Evolutionary conservation across 371 early-diverging fungal genomes (phyloP).

Genomic region (Apophysomyces variabilis): DNA sequence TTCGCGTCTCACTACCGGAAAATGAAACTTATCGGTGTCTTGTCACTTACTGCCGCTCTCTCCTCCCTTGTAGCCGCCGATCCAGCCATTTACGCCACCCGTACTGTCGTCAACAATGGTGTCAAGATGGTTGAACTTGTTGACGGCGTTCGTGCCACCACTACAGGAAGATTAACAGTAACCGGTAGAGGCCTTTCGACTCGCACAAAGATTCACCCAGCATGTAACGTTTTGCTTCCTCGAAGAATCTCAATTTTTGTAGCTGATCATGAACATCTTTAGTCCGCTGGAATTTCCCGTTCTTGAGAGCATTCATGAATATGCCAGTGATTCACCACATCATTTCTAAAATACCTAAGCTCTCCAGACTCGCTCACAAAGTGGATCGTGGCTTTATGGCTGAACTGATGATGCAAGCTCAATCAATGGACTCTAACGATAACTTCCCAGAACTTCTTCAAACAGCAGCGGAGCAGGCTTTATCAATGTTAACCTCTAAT

Average conservation of each 20-base stretch:
- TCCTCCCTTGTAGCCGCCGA: background rate
- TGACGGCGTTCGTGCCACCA: background rate
- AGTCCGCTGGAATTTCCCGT: slow-evolving; percentile 2
- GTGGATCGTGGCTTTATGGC: background rate
- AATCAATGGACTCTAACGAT: background rate
- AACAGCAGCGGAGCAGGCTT: slow-evolving; percentile 1
- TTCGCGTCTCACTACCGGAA: background rate
- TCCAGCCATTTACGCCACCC: background rate
- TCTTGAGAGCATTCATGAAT: slow-evolving; percentile 1
- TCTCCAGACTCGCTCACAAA: background rate
- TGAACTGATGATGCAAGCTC: slow-evolving; percentile 2
- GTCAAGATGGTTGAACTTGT: slow-evolving; percentile 2
- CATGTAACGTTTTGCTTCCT: background rate
- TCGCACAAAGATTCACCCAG: background rate
- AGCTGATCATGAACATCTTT: background rate
- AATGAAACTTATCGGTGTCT: background rate
- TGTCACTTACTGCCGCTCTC: slow-evolving; percentile 1
- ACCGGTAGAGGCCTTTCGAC: background rate
- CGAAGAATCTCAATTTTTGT: background rate
- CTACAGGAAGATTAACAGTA: background rate
- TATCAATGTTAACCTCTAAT: background rate
- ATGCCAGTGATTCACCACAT: slow-evolving; percentile 3
- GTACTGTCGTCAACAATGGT: background rate
- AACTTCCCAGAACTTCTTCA: slow-evolving; percentile 2
- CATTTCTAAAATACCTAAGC: slow-evolving; percentile 1